Evolutionary conservation across 495 filamentous ascomycete genomes (phyloP).

Genomic region (Lophium mytilinum): DNA sequence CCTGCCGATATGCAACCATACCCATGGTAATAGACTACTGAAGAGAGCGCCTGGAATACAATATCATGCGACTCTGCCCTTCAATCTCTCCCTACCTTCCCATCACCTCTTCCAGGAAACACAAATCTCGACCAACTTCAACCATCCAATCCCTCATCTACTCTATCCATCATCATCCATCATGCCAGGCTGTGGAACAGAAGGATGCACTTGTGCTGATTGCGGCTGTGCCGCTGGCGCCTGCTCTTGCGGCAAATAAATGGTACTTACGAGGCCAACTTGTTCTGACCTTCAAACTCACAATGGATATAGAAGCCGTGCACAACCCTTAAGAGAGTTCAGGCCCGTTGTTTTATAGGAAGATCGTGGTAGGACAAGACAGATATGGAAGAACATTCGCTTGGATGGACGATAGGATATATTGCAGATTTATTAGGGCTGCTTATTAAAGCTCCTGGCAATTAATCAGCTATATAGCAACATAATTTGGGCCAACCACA

Average conservation of each 20-base stretch:
- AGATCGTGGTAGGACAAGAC: no score
- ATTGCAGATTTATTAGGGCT: no score
- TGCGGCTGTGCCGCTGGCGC: slow-evolving; percentile 23
- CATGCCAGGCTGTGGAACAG: slow-evolving; percentile 26
- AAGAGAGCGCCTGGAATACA: background rate
- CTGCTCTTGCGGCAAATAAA: slow-evolving; percentile 23
- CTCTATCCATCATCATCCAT: slow-evolving; percentile 4
- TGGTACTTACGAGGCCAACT: no score
- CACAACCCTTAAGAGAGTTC: no score
- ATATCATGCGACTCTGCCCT: background rate
- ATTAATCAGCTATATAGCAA: no score
- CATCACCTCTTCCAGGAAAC: background rate
- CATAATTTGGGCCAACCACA: no score
- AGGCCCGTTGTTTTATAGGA: no score
- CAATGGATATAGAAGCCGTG: no score
- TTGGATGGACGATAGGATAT: no score
- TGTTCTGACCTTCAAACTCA: no score
- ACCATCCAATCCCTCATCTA: background rate
- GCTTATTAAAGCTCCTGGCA: no score
- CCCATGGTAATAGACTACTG: background rate
- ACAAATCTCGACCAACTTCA: background rate
- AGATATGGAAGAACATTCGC: no score
- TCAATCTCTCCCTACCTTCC: background rate
- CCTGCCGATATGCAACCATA: background rate
- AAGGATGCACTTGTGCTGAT: slow-evolving; percentile 23